Base-by-base conservation (phyloP, 2,329 filamentous ascomycete species). In the Monosporascus sp. region DNA sequence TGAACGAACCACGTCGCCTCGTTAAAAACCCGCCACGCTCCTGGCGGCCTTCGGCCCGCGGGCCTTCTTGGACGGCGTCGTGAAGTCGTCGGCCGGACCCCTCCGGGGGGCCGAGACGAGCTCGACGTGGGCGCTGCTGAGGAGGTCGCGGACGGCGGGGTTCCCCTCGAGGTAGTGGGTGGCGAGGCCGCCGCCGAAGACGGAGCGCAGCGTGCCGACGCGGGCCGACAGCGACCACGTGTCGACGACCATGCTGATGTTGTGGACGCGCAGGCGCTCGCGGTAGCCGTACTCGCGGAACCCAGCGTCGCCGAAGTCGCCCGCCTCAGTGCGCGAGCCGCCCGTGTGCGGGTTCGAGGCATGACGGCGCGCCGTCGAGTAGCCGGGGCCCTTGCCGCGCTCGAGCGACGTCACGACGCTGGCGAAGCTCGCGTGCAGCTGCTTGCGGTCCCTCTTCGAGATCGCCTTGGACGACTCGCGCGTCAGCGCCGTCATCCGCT, bases 381-480 rank as follows among this genome's bases (percentile, higher is more conserved):
- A 83, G 36, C 73, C 77, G 0, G 80, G 80, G 0, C 80, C 80
- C 41, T 78, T 77, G 41, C 78, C 76, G 3, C 74, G 73, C 62
- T 82, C 78, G 2, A 82, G 70, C 2, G 79, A 82, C 0, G 77
- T 81, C 44, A 79, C 71, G 47, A 82, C 77, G 61, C 78, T 81
- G 45, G 69, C 67, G 37, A 82, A 76, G 20, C 70, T 74, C 27
- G 75, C 70, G 36, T 79, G 76, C 18, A 81, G 66, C 31, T 76
- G 72, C 24, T 74, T 72, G 15, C 78, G 74, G 43, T 76, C 70
- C 56, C 74, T 76, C 52, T 77, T 77, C 15, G 79, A 79, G 7
- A 79, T 72, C 0, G 73, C 69, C 59, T 78, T 81, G 27, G 73
- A 76, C 49, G 74, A 77, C 31, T 74, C 70, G 54, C 71, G 73